These are phyloP conservation scores for Tricholoma flavovirens DNA, from an alignment of 768 basidiomycete species.

Conservation along the genomic window DNA sequence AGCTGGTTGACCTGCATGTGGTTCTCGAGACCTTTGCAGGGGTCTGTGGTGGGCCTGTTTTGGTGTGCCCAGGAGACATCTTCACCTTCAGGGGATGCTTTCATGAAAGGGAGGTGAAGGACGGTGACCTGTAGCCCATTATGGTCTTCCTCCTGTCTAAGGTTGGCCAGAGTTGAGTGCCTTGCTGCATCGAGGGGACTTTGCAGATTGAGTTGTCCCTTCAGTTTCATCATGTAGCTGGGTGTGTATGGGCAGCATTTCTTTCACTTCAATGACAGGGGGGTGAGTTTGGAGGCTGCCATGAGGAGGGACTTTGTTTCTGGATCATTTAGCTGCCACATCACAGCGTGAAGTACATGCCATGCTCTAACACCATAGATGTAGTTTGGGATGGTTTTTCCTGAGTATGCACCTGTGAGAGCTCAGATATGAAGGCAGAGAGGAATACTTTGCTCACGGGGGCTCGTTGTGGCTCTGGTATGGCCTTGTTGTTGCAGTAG, in stretches of 20 bases:
- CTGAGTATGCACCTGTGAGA: not conserved
- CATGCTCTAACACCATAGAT: too few species aligned
- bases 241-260: not conserved
- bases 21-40: not conserved
- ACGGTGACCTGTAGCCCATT: not conserved
- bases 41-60: not conserved
- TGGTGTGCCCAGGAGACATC: not conserved
- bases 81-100: conserved; percentile 3
- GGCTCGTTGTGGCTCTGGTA: too few species aligned
- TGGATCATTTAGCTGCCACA: too few species aligned
- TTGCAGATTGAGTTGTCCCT: not conserved
- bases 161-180: too few species aligned
- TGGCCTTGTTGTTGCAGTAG: too few species aligned
- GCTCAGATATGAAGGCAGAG: too few species aligned
- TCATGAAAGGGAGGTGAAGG: conserved; percentile 14
- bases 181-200: not conserved
- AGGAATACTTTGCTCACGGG: not conserved
- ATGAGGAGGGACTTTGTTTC: not conserved
- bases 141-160: not conserved
- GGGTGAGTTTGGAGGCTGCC: not conserved
- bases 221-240: too few species aligned
- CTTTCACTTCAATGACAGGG: too few species aligned
- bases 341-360: too few species aligned
- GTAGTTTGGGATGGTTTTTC: not conserved
- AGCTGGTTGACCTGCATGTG: too few species aligned